phyloP scores from a whole-genome alignment of 768 basidiomycete genomes.

The Nevesoporus exiguus region DNA sequence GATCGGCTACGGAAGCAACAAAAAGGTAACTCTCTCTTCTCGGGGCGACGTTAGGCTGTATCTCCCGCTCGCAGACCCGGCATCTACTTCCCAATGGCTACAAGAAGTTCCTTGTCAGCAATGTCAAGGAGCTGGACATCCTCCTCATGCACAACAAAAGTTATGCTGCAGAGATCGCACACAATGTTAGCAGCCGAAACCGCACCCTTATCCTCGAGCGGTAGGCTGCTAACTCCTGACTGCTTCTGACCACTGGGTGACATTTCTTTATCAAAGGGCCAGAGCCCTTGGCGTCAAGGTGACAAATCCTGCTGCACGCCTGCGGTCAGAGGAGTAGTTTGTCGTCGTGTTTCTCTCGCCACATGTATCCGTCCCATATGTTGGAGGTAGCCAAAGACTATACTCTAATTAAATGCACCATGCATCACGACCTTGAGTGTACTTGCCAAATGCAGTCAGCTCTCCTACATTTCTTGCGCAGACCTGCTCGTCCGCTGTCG shows the following conservation, averaged over 20 bases:
- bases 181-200: constrained; percentile 94
- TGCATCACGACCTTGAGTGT: constrained; percentile 7
- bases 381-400: constrained; percentile 46
- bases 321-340: constrained; percentile 90
- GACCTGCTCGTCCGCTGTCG: constrained; percentile 11
- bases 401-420: constrained; percentile 34
- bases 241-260: constrained; percentile 5
- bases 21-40: constrained; percentile 56
- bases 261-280: constrained; percentile 46
- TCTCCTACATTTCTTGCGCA: constrained; percentile 16
- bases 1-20: constrained; percentile 76
- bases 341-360: constrained; percentile 35
- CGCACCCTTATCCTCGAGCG: constrained; percentile 87
- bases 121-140: constrained; percentile 89
- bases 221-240: constrained; percentile 36
- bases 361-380: constrained; percentile 49
- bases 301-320: constrained; percentile 86
- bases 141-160: constrained; percentile 98
- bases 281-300: constrained; percentile 89
- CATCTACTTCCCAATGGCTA: constrained; percentile 94
- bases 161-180: constrained; percentile 95
- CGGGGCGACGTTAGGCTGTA: constrained; percentile 1
- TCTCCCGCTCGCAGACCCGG: constrained; percentile 56
- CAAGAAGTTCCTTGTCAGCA: constrained; percentile 94
- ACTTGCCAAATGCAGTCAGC: constrained; percentile 27